Evolutionary conservation across 768 basidiomycete genomes (phyloP), one percentile per base, ranked within the genome.

Genomic region (Pulveroboletus sp.): DNA sequence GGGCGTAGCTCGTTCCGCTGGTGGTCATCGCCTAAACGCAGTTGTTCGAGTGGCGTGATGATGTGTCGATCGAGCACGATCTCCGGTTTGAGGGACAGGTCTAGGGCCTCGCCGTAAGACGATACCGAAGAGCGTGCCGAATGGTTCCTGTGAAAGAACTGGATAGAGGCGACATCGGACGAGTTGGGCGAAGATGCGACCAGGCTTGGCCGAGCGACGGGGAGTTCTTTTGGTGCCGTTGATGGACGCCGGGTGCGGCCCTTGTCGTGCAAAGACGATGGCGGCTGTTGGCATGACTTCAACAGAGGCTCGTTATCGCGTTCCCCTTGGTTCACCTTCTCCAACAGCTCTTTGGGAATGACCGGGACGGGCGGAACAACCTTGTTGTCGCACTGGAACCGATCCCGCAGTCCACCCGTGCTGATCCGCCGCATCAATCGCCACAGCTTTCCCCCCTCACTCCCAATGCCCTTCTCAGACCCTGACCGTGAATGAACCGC

Each of bases 371-470:
- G 84, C 0, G 82, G 83, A 11, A 75, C 72, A 1, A 53, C 49
- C 11, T 60, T 55, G n/a, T n/a, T n/a, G 23, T 57, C 55, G 12
- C 49, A 45, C 24, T 47, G 50, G 32, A 53, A 61, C 56, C 75
- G 80, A 16, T 86, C 85, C 48, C 81, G 75, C 36, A 86, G 64
- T 9, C 74, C 81, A 8, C 82, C 80, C 0, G 79, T 76, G 51
- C 83, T 86, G 51, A 89, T 79, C 34, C 82, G 75, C 63, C 85
- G 86, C 74, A 88, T 75, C 43, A 89, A 61, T 64, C 75, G 83
- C 83, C 83, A 86, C 2, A 86, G 63, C 57, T 73, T 80, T 42
- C 71, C 72, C 7, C 74, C 70, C 6, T 73, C 69, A 6, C 40
- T 39, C 13, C 30, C 43, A 1, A 50, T 54, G 19, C 16, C 45